These are phyloP conservation scores for Hippophae tibetana DNA, from an alignment of 306 rosid genomes.

Conservation along the genomic window DNA sequence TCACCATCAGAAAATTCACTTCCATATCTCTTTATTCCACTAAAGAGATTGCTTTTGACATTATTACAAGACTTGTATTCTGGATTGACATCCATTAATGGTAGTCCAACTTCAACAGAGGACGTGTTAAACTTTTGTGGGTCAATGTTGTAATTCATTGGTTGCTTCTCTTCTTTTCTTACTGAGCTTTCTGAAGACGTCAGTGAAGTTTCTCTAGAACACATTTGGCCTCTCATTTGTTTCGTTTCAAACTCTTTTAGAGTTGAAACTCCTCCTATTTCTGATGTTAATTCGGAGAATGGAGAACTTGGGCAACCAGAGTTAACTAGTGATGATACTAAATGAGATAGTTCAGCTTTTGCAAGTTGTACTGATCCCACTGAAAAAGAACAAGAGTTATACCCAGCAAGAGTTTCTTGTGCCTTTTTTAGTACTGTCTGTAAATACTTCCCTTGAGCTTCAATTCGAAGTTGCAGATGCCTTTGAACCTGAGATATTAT, in stretches of 20 bases:
- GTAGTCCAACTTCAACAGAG: conserved; percentile 30
- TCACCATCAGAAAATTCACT: conserved; percentile 31
- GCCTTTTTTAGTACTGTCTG: conserved; percentile 75
- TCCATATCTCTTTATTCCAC: conserved; percentile 53
- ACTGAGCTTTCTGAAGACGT: conserved; percentile 72
- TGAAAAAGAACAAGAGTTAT: conserved; percentile 35
- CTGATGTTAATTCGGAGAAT: conserved; percentile 48
- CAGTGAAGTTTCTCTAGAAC: conserved; percentile 76
- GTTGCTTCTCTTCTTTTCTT: conserved; percentile 38
- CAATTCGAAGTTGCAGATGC: conserved; percentile 76
- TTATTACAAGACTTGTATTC: conserved; percentile 14
- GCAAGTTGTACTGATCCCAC: conserved; percentile 47
- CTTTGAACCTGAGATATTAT: conserved; percentile 60
- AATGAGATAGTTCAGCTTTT: conserved; percentile 69
- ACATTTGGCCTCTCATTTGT: conserved; percentile 47
- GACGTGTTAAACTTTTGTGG: conserved; percentile 20
- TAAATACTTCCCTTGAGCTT: conserved; percentile 91
- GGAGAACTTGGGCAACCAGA: conserved; percentile 56
- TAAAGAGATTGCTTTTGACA: conserved; percentile 12
- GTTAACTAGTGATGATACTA: conserved; percentile 60
- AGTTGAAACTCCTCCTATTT: conserved; percentile 28
- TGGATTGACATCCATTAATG: conserved; percentile 29
- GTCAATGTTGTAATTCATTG: conserved; percentile 14
- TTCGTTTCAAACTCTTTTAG: conserved; percentile 28
- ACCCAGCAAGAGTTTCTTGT: conserved; percentile 65